Evolutionary conservation across 2,329 filamentous ascomycete species (phyloP), one percentile per base, ranked within the genome.

Genomic region (Epichloe sibirici): DNA sequence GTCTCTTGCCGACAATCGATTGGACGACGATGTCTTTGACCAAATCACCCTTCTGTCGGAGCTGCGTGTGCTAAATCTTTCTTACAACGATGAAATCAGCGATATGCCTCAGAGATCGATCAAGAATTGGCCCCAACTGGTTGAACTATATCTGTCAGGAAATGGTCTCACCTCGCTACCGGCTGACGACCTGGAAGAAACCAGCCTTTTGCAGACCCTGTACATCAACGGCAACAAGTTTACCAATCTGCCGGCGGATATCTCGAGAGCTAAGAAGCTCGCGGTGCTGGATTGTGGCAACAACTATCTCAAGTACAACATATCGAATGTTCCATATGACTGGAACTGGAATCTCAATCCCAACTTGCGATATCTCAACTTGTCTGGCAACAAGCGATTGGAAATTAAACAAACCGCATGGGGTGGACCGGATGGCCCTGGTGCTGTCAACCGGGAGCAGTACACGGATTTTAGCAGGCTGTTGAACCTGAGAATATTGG

Each of bases 261-360:
- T 98, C 48, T 94, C 90, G 56, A 89, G 95, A 66, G 89, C 95
- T 45, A 88, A 90, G 69, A 93, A 93, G 67, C 78, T 98, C 28
- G 85, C 90, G 5, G 86, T 96, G 48, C 76, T 98, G 49, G 93
- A 98, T 69, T 94, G 94, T 57, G 91, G 90, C 55, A 96, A 88
- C 75, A 98, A 98, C 65, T 83, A 81, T 23, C 75, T 98, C 53
- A 98, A 97, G 69, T 98, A 98, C 77, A 98, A 98, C 65, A 94
- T 98, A 47, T 93, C 90, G 34, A 98, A 98, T 63, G 95, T 95
- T 76, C 93, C 91, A 0, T 98, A 98, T 65, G 93, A 98, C 66
- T 98, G 93, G 93, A 98, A 98, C 63, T 98, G 93, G 93, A 97
- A 97, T 64, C 88, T 93, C 76, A 98, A 98, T 63, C 88, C 87